phyloP scores from a whole-genome alignment of 306 rosid genomes.

The Herpetospermum pedunculosum region DNA sequence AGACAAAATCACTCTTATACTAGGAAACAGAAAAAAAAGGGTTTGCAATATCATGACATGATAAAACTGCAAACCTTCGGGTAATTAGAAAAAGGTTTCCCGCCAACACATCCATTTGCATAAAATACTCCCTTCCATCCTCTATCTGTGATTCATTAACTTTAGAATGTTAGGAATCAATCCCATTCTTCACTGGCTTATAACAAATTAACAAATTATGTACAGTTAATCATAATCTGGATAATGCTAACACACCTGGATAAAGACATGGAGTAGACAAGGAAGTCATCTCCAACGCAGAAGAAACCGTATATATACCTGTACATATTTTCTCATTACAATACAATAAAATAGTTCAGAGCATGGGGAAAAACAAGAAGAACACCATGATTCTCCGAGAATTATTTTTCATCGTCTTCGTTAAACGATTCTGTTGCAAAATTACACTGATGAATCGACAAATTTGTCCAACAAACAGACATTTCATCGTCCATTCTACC shows the following conservation, averaged over 20 bases:
- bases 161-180: background rate
- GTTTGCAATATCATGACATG: background rate
- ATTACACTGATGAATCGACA: background rate
- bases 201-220: background rate
- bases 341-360: background rate
- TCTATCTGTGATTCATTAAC: conserved; percentile 21
- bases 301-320: conserved; percentile 8
- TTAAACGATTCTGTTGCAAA: background rate
- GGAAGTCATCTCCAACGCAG: conserved; percentile 27
- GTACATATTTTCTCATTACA: background rate
- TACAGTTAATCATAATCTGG: background rate
- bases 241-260: conserved; percentile 17
- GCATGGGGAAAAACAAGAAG: background rate
- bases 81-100: conserved; percentile 40
- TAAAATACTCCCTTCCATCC: conserved; percentile 28
- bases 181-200: background rate
- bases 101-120: conserved; percentile 23
- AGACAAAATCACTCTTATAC: background rate
- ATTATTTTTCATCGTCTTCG: background rate
- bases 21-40: background rate
- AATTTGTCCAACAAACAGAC: background rate
- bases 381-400: background rate
- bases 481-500: background rate
- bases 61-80: conserved; percentile 32
- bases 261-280: conserved; percentile 27